Conservation (phyloP, 148 eudicot genomes). For the Nepenthes mirabilis region DNA sequence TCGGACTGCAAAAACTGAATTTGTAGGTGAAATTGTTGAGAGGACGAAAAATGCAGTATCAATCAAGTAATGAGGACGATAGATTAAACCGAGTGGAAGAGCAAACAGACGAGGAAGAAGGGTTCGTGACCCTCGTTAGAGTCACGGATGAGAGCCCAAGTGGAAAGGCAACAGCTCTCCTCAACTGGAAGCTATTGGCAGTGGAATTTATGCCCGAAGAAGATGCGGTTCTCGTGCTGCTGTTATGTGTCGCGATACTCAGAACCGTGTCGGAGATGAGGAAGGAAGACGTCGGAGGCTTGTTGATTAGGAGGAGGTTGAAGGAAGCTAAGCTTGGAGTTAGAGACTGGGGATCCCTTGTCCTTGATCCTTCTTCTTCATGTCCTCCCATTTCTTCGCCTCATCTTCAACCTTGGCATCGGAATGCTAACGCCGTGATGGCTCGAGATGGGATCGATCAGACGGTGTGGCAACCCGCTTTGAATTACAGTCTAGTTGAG, state of each 20-base stretch:
- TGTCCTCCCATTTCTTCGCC: constrained; percentile 19
- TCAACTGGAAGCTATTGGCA: constrained; percentile 74
- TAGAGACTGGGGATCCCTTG: constrained; percentile 81
- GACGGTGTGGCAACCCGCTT: constrained; percentile 19
- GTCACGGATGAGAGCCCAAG: constrained; percentile 62
- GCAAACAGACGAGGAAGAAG: constrained; percentile 37
- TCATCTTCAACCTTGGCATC: constrained; percentile 75
- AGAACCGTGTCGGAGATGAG: constrained; percentile 60
- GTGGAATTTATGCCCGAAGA: constrained; percentile 77
- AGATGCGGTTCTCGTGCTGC: constrained; percentile 64
- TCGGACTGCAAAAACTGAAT: not conserved
- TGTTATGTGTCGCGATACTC: constrained; percentile 49
- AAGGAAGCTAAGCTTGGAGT: constrained; percentile 49
- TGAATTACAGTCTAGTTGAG: constrained; percentile 45
- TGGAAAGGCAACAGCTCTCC: constrained; percentile 85
- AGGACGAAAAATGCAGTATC: constrained; percentile 71
- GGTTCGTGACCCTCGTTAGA: constrained; percentile 61
- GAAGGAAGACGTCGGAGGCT: constrained; percentile 59
- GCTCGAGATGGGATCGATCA: constrained; percentile 32
- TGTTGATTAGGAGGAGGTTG: constrained; percentile 56
- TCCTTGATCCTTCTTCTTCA: constrained; percentile 34
- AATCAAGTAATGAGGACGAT: constrained; percentile 16
- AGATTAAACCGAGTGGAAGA: constrained; percentile 4
- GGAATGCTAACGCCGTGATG: constrained; percentile 48
- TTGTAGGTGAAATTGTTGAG: constrained; percentile 52